Evolutionary conservation across 805 yeast genomes (phyloP).

Genomic region (Clavispora santaluciae): DNA sequence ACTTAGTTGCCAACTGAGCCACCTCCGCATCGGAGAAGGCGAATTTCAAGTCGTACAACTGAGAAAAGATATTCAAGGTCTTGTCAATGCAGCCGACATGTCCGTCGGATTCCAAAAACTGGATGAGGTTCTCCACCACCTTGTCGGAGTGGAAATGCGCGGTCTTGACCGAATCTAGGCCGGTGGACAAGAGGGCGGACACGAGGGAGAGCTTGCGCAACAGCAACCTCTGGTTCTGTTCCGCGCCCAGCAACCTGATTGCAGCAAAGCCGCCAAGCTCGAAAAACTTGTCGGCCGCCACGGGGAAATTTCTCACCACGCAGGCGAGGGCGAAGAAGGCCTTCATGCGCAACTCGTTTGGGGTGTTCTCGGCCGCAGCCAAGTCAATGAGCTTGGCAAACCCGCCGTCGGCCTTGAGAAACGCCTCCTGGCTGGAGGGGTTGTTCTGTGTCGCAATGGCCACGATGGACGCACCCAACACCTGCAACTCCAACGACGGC

Average conservation of each 20-base stretch:
- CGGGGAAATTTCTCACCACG: slow-evolving; percentile 61
- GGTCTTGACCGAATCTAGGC: slow-evolving; percentile 36
- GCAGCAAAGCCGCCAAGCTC: slow-evolving; percentile 59
- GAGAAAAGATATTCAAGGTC: slow-evolving; percentile 46
- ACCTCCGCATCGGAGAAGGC: slow-evolving; percentile 43
- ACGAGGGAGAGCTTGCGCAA: slow-evolving; percentile 54
- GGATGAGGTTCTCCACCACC: slow-evolving; percentile 30
- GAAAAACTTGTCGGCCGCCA: slow-evolving; percentile 53
- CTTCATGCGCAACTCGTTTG: slow-evolving; percentile 45
- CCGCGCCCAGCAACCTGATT: slow-evolving; percentile 25
- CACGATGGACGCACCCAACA: slow-evolving; percentile 64
- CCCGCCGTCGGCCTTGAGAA: slow-evolving; percentile 48
- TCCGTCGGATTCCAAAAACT: slow-evolving; percentile 26
- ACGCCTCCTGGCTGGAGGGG: slow-evolving; percentile 64
- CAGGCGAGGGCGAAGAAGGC: slow-evolving; percentile 76
- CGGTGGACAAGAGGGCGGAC: slow-evolving; percentile 56
- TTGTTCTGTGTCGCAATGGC: slow-evolving; percentile 95
- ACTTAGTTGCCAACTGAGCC: slow-evolving; percentile 27
- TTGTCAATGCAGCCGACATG: slow-evolving; percentile 54
- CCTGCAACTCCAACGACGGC: slow-evolving; percentile 40
- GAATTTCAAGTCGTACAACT: slow-evolving; percentile 39
- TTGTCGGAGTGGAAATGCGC: slow-evolving; percentile 33
- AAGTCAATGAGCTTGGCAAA: slow-evolving; percentile 42
- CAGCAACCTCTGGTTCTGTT: slow-evolving; percentile 35
- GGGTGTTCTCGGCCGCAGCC: slow-evolving; percentile 23